These are phyloP conservation scores for Perilla frutescens DNA, from an alignment of 257 asterid species.

Conservation along the genomic window DNA sequence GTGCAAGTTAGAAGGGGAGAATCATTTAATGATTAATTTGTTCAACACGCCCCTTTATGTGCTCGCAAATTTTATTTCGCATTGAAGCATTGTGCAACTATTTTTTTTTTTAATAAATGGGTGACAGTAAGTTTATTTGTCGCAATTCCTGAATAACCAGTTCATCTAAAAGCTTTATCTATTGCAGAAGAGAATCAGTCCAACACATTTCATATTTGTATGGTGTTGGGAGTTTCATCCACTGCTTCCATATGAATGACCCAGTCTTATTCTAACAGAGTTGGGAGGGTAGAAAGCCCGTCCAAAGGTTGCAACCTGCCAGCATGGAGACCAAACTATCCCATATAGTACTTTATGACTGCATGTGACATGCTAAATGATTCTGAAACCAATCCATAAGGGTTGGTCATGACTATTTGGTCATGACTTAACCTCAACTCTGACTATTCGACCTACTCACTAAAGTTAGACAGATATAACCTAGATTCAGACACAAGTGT, in stretches of 20 bases:
- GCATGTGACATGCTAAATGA: conserved; percentile 6
- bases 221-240: neutral
- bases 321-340: neutral
- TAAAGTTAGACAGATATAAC: neutral
- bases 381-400: neutral
- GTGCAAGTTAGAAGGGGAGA: neutral
- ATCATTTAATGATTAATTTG: neutral
- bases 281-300: neutral
- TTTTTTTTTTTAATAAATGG: neutral
- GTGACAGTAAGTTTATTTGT: neutral
- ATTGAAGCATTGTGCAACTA: neutral
- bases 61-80: neutral
- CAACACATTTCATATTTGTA: neutral
- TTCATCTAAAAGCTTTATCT: neutral
- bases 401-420: neutral
- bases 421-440: neutral
- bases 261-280: no score
- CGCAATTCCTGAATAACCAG: neutral
- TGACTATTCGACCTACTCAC: neutral
- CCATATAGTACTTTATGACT: neutral
- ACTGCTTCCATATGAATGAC: neutral
- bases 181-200: neutral
- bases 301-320: neutral
- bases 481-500: no score
- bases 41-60: neutral